Evolutionary conservation across 1,284 basidiomycete species (phyloP).

Genomic region (Anthracocystis setariae): DNA sequence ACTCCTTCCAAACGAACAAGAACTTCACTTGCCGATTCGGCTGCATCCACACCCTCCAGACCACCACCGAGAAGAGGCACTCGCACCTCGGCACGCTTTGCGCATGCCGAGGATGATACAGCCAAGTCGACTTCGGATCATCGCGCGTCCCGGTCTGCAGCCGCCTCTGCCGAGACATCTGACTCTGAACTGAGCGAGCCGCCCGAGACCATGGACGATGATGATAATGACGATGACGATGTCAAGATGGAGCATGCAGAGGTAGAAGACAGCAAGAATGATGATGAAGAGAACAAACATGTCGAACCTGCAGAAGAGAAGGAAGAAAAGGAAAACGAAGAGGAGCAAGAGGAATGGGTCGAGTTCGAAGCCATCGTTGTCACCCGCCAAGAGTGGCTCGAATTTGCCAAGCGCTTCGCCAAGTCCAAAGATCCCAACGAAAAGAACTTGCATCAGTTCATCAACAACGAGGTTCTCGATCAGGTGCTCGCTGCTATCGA

Average conservation of each 20-base stretch:
- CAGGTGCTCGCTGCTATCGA: constrained; percentile 72
- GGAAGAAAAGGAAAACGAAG: constrained; percentile 52
- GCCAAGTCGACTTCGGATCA: constrained; percentile 17
- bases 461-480: constrained; percentile 77
- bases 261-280: constrained; percentile 54
- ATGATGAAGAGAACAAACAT: constrained; percentile 19
- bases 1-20: constrained; percentile 38
- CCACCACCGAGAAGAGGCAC: constrained; percentile 37
- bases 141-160: constrained; percentile 16
- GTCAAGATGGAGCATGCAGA: constrained; percentile 30
- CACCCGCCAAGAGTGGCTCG: constrained; percentile 75
- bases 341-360: constrained; percentile 64
- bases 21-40: constrained; percentile 28
- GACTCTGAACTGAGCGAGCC: constrained; percentile 64
- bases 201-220: constrained; percentile 39
- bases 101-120: constrained; percentile 25
- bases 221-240: constrained; percentile 7
- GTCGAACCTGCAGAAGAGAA: constrained; percentile 4
- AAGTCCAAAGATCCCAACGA: constrained; percentile 81
- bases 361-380: constrained; percentile 75
- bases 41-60: constrained; percentile 31
- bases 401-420: constrained; percentile 77
- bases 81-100: constrained; percentile 41
- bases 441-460: constrained; percentile 77
- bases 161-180: constrained; percentile 22